These are phyloP conservation scores for Epicoccum nigrum DNA, from an alignment of 2,329 filamentous ascomycete genomes.

Conservation along the genomic window DNA sequence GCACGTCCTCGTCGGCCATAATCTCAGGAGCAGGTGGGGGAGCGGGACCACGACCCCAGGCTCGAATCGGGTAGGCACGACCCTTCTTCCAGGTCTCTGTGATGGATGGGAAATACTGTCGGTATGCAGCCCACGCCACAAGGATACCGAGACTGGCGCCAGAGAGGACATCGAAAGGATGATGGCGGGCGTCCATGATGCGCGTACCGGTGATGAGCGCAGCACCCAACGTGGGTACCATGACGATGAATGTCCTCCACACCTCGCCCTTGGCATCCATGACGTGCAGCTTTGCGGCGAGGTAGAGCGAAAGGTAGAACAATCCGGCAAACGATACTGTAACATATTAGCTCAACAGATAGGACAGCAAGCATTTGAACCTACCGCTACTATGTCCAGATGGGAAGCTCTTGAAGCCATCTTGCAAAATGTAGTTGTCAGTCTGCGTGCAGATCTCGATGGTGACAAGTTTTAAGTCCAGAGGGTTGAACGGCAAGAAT, in stretches of 20 bases:
- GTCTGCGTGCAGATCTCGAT: constrained; percentile 58
- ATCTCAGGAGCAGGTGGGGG: constrained; percentile 33
- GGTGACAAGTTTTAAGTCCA: constrained; percentile 23
- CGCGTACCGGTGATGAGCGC: constrained; percentile 62
- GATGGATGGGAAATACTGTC: constrained; percentile 65
- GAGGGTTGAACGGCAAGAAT: constrained; percentile 7
- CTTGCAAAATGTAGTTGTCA: constrained; percentile 59
- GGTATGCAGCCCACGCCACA: constrained; percentile 60
- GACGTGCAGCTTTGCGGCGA: constrained; percentile 65
- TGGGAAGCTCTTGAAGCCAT: constrained; percentile 65
- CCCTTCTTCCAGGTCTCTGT: constrained; percentile 63
- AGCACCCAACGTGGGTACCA: constrained; percentile 61
- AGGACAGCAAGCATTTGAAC: constrained; percentile 5
- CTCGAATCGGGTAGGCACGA: constrained; percentile 63
- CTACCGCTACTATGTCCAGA: constrained; percentile 63
- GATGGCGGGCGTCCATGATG: constrained; percentile 67
- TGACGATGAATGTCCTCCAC: constrained; percentile 63
- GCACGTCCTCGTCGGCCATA: constrained; percentile 39
- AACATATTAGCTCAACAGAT: constrained; percentile 21
- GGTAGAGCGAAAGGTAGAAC: constrained; percentile 65
- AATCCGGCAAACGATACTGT: constrained; percentile 64
- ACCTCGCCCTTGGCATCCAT: constrained; percentile 66
- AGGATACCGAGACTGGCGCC: constrained; percentile 60
- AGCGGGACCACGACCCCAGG: constrained; percentile 59
- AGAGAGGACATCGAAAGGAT: constrained; percentile 65